A percentile compares a stretch with the other conserved stretches of the same genome.
phyloP scores from a whole-genome alignment of 345 rosid genomes.

The Physaria fendleri region DNA sequence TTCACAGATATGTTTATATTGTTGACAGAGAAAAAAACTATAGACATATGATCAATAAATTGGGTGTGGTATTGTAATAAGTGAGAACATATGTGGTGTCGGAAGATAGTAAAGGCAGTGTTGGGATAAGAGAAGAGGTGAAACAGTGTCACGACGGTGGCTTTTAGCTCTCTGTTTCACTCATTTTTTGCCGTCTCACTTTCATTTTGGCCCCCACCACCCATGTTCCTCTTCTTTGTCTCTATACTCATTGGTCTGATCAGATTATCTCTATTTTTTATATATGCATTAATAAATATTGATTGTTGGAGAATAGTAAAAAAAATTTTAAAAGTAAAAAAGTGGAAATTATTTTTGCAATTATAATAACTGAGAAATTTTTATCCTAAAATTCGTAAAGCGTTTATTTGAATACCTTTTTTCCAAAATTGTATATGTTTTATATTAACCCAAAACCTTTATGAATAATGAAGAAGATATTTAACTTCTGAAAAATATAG shows the following conservation, averaged over 20 bases:
- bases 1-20: no score
- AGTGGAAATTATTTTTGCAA: background rate
- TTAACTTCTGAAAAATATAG: background rate
- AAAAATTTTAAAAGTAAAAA: no score
- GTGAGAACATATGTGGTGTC: background rate
- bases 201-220: slow-evolving; percentile 19
- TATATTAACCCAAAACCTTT: background rate
- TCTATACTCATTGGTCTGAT: background rate
- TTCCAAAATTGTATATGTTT: background rate
- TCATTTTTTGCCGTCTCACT: slow-evolving; percentile 10
- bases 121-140: background rate
- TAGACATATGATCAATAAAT: slow-evolving; percentile 2
- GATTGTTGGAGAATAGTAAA: no score
- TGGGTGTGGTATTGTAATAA: background rate
- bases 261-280: background rate
- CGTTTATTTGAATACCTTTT: background rate
- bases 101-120: slow-evolving; percentile 1
- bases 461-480: background rate
- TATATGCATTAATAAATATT: background rate
- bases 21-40: no score
- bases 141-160: slow-evolving; percentile 22
- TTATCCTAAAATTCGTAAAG: background rate
- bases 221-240: slow-evolving; percentile 22
- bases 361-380: background rate
- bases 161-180: slow-evolving; percentile 16